A percentile compares a stretch with the other conserved stretches of the same genome.
These are phyloP conservation scores for Wolfiporia cocos DNA, from an alignment of 1,284 basidiomycete species.

Conservation along the genomic window DNA sequence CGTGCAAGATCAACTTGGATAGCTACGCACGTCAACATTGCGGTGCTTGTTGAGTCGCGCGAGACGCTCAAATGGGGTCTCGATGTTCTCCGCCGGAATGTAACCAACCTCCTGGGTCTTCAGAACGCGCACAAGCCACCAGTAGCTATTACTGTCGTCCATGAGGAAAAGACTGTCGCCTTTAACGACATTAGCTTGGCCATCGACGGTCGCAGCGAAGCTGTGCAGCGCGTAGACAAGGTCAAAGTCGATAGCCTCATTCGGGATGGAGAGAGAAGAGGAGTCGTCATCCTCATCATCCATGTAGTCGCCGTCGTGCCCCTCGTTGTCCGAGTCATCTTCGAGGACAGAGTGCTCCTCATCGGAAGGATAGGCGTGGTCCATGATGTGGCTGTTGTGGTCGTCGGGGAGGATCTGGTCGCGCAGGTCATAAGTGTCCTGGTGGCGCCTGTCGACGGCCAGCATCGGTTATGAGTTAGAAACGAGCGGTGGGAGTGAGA, in stretches of 20 bases:
- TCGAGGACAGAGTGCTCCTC: constrained; percentile 75
- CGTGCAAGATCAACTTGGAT: neutral
- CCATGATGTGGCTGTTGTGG: constrained; percentile 41
- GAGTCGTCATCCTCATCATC: constrained; percentile 66
- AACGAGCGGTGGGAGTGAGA: too few species aligned
- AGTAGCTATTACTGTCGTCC: constrained; percentile 96
- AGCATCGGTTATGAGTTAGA: too few species aligned
- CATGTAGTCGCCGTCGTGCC: constrained; percentile 55
- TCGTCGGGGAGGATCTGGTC: constrained; percentile 61
- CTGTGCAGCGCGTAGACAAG: constrained; percentile 88
- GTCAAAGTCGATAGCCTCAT: constrained; percentile 88
- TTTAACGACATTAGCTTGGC: constrained; percentile 94
- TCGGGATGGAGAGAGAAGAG: constrained; percentile 80
- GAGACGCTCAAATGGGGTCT: constrained; percentile 95
- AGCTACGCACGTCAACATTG: constrained; percentile 83
- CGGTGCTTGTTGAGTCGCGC: constrained; percentile 96
- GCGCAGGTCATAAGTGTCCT: constrained; percentile 68
- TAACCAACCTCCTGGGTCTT: constrained; percentile 99
- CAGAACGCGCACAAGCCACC: constrained; percentile 95
- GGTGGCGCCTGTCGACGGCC: constrained; percentile 23
- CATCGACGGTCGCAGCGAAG: constrained; percentile 93
- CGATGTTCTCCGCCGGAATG: constrained; percentile 99
- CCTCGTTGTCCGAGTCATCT: constrained; percentile 70
- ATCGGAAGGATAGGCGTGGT: constrained; percentile 45
- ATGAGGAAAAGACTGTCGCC: constrained; percentile 91